Evolutionary conservation across 345 rosid species (phyloP).

Genomic region (Durio zibethinus): DNA sequence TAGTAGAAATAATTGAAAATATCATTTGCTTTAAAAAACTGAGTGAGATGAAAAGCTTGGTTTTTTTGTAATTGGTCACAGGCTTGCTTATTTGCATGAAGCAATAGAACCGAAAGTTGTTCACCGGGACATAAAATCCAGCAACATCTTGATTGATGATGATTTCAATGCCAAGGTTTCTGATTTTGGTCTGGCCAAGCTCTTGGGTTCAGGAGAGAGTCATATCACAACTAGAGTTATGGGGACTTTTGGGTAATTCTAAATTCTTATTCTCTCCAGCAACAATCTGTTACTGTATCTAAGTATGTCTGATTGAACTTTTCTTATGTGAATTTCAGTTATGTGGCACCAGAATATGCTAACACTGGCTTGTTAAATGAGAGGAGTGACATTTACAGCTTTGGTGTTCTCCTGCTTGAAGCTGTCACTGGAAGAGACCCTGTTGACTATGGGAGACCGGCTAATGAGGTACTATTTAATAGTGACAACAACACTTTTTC

Average conservation of each 20-base stretch:
- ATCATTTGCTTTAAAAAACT: not conserved
- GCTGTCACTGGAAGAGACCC: conserved; percentile 91
- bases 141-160: conserved; percentile 85
- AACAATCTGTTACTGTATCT: conserved; percentile 1
- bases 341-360: conserved; percentile 96
- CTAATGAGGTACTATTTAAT: conserved; percentile 53
- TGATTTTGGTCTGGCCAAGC: conserved; percentile 96
- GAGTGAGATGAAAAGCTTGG: not conserved
- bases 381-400: conserved; percentile 92
- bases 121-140: conserved; percentile 90
- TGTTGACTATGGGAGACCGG: conserved; percentile 84
- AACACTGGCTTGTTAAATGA: conserved; percentile 83
- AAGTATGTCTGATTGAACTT: conserved; percentile 8
- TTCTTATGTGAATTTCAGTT: conserved; percentile 43
- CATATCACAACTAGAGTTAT: conserved; percentile 92
- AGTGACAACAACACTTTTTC: not conserved
- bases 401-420: conserved; percentile 89
- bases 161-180: conserved; percentile 86
- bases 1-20: not conserved
- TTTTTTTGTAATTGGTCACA: conserved; percentile 28
- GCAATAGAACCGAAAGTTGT: conserved; percentile 96
- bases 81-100: conserved; percentile 96
- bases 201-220: conserved; percentile 80
- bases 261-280: conserved; percentile 24
- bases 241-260: conserved; percentile 95